Conservation (phyloP, 108 stramenopile genomes). For the Cyclotella cryptica region DNA sequence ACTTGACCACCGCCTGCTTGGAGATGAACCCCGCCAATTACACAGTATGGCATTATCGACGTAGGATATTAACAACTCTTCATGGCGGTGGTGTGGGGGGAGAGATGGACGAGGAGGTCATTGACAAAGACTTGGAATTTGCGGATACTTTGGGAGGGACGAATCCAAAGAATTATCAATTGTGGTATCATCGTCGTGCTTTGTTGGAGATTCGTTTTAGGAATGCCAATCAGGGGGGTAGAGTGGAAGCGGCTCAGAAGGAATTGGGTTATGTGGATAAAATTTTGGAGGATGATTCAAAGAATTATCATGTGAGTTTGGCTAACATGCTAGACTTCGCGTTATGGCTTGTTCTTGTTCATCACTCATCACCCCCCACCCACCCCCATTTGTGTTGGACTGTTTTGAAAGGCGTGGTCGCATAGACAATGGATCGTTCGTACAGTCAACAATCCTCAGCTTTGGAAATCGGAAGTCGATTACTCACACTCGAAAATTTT, state of each 20-base stretch:
- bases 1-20: constrained; percentile 82
- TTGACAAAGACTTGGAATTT: constrained; percentile 73
- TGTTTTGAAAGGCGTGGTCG: constrained; percentile 83
- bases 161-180: constrained; percentile 99
- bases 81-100: constrained; percentile 4
- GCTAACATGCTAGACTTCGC: background rate
- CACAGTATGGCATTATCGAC: constrained; percentile 96
- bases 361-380: background rate
- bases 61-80: constrained; percentile 68
- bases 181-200: constrained; percentile 97
- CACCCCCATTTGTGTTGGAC: background rate
- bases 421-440: constrained; percentile 93
- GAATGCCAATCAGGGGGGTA: constrained; percentile 18
- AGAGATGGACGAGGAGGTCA: constrained; percentile 34
- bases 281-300: constrained; percentile 89
- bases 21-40: constrained; percentile 96
- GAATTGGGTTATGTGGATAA: constrained; percentile 87
- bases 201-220: constrained; percentile 73
- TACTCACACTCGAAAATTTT: constrained; percentile 70
- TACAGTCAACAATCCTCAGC: constrained; percentile 55
- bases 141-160: constrained; percentile 82
- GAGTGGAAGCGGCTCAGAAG: constrained; percentile 43
- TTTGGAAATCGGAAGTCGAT: constrained; percentile 83
- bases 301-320: constrained; percentile 94
- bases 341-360: background rate